Conservation (phyloP, 2,329 filamentous ascomycete species). For the Stromatinia cepivora region DNA sequence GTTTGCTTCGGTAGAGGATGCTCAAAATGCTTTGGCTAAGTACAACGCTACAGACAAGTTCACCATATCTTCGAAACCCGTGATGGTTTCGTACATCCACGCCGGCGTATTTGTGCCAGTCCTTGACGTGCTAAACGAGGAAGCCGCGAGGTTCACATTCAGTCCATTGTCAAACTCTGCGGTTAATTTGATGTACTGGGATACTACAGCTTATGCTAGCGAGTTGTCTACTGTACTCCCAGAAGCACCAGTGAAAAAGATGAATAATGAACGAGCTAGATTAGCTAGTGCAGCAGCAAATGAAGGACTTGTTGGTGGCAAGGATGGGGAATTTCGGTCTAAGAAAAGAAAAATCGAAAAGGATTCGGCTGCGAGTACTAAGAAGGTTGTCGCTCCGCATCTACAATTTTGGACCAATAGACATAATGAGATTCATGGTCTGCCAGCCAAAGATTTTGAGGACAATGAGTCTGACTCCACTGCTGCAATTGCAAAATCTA, state of each 20-base stretch:
- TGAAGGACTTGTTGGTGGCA: conserved; percentile 41
- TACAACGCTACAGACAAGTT: conserved; percentile 73
- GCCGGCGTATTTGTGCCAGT: conserved; percentile 82
- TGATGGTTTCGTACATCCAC: conserved; percentile 73
- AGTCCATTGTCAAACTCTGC: conserved; percentile 67
- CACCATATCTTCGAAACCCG: conserved; percentile 72
- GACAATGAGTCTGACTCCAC: conserved; percentile 33
- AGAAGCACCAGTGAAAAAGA: conserved; percentile 38
- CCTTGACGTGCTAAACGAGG: conserved; percentile 55
- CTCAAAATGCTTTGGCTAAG: conserved; percentile 70
- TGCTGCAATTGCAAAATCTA: conserved; percentile 24
- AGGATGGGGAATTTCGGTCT: conserved; percentile 41
- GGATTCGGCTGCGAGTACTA: conserved; percentile 33
- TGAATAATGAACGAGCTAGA: conserved; percentile 41
- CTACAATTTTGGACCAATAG: conserved; percentile 72
- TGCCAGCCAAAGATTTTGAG: conserved; percentile 44
- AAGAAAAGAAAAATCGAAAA: conserved; percentile 60
- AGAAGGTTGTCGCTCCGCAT: conserved; percentile 59
- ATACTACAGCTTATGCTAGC: conserved; percentile 69
- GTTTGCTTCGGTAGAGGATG: conserved; percentile 74
- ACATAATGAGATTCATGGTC: conserved; percentile 65
- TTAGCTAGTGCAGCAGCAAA: conserved; percentile 43
- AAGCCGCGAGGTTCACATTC: conserved; percentile 66
- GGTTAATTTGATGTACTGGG: conserved; percentile 73
- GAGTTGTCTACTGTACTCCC: conserved; percentile 58